These are phyloP conservation scores for Phialemoniopsis sp. DNA, from an alignment of 2,329 filamentous ascomycete species.

Conservation along the genomic window DNA sequence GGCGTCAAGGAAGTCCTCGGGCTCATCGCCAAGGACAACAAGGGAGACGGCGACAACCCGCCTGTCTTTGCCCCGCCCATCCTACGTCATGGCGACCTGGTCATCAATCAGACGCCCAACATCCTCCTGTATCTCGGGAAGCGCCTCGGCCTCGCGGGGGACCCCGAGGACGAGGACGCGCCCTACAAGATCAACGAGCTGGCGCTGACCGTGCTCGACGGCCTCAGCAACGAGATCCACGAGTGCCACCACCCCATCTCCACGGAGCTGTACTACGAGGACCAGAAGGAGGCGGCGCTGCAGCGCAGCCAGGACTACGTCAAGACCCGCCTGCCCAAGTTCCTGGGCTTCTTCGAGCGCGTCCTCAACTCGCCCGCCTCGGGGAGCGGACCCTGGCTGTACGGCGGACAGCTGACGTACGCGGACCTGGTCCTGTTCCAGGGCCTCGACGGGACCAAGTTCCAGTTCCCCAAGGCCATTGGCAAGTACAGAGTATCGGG, in stretches of 20 bases:
- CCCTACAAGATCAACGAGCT: conserved; percentile 59
- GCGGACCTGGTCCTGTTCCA: conserved; percentile 74
- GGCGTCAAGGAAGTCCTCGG: conserved; percentile 47
- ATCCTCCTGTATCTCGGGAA: conserved; percentile 69
- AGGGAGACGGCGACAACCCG: conserved; percentile 53
- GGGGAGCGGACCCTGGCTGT: conserved; percentile 57
- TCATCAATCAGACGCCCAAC: conserved; percentile 67
- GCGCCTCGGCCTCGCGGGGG: conserved; percentile 49
- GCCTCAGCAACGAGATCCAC: conserved; percentile 66
- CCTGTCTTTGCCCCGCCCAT: conserved; percentile 65
- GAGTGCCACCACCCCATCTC: conserved; percentile 73
- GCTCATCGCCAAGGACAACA: conserved; percentile 37
- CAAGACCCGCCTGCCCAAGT: conserved; percentile 64
- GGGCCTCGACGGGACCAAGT: conserved; percentile 55
- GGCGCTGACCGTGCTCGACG: conserved; percentile 66
- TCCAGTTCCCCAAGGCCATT: conserved; percentile 68
- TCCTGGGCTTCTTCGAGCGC: conserved; percentile 65
- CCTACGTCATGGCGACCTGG: conserved; percentile 56
- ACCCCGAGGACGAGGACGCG: conserved; percentile 33
- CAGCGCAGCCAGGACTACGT: conserved; percentile 54
- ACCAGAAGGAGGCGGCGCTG: conserved; percentile 66
- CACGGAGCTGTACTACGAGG: conserved; percentile 60
- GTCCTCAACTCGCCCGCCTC: conserved; percentile 51
- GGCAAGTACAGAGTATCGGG: conserved; percentile 46
- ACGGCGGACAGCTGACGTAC: conserved; percentile 61